Conservation (phyloP, 2,329 filamentous ascomycete species). For the Neonectria hederae region DNA sequence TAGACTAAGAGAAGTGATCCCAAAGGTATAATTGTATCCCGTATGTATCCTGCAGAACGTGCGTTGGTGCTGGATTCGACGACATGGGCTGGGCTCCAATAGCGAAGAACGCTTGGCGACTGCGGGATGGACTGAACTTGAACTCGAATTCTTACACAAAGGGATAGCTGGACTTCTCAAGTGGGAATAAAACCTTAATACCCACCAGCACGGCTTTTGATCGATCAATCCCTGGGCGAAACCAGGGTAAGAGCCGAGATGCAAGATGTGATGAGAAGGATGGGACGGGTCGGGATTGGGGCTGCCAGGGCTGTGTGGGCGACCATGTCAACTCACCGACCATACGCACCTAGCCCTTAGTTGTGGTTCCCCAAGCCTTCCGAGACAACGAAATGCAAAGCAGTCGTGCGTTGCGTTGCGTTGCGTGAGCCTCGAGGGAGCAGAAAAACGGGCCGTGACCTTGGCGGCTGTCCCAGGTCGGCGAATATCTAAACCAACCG, state of each 20-base stretch:
- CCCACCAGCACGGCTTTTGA: neutral
- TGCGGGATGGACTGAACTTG: neutral
- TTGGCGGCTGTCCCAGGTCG: constrained; percentile 18
- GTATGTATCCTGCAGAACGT: constrained; percentile 4
- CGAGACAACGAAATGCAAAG: constrained; percentile 21
- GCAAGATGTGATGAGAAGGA: constrained; percentile 10
- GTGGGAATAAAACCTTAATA: neutral
- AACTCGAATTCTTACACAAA: neutral
- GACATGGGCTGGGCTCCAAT: constrained; percentile 5
- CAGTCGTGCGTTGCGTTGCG: constrained; percentile 18
- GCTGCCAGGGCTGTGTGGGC: constrained; percentile 9
- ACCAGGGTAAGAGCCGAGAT: constrained; percentile 6
- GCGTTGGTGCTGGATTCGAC: constrained; percentile 14
- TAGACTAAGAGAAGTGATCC: constrained; percentile 28
- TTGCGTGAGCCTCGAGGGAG: constrained; percentile 3
- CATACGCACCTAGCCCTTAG: constrained; percentile 1
- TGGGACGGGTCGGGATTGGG: constrained; percentile 13
- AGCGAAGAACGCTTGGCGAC: neutral
- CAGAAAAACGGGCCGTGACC: constrained; percentile 6
- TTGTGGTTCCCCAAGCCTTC: constrained; percentile 12
- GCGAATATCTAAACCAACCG: constrained; percentile 14
- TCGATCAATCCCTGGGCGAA: neutral
- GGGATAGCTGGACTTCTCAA: neutral
- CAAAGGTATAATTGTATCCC: constrained; percentile 23
- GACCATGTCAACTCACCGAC: constrained; percentile 16